phyloP scores from a whole-genome alignment of 1,139 yeast species.

The Suhomyces chickasaworum region DNA sequence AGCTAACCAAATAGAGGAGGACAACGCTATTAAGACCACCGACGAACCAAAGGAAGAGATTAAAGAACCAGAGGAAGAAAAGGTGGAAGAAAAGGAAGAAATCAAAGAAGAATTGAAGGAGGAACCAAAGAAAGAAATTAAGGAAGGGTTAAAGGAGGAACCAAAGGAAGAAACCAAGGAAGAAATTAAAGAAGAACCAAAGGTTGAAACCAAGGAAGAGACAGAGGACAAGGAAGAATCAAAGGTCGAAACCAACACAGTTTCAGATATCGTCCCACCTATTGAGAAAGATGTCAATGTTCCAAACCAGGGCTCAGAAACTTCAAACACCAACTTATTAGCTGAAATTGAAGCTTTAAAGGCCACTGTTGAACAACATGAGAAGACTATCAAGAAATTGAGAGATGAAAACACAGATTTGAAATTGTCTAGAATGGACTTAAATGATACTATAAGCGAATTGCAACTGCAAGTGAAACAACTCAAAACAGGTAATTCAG shows the following conservation, averaged over 20 bases:
- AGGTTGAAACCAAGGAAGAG: conserved; percentile 7
- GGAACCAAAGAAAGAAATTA: too few species aligned
- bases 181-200: conserved; percentile 4
- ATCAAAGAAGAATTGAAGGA: conserved; percentile 4
- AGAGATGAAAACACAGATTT: conserved; percentile 50
- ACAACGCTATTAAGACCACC: not conserved
- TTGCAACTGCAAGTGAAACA: conserved; percentile 27
- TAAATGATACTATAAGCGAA: conserved; percentile 37
- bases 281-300: conserved; percentile 9
- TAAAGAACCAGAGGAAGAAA: not conserved
- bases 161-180: not conserved
- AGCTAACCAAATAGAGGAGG: not conserved
- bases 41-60: not conserved
- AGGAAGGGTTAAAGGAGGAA: not conserved
- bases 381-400: conserved; percentile 39
- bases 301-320: not conserved
- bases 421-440: conserved; percentile 50
- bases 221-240: not conserved
- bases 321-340: not conserved
- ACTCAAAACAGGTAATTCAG: conserved; percentile 15
- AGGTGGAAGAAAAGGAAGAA: conserved; percentile 4
- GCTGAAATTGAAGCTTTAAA: conserved; percentile 18
- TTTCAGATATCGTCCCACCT: not conserved
- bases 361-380: conserved; percentile 28
- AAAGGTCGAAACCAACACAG: not conserved